Percentiles rank a stretch among this genome's conserved stretches.
These are phyloP conservation scores for Caloboletus firmus DNA, from an alignment of 1,284 basidiomycete genomes.

Conservation along the genomic window DNA sequence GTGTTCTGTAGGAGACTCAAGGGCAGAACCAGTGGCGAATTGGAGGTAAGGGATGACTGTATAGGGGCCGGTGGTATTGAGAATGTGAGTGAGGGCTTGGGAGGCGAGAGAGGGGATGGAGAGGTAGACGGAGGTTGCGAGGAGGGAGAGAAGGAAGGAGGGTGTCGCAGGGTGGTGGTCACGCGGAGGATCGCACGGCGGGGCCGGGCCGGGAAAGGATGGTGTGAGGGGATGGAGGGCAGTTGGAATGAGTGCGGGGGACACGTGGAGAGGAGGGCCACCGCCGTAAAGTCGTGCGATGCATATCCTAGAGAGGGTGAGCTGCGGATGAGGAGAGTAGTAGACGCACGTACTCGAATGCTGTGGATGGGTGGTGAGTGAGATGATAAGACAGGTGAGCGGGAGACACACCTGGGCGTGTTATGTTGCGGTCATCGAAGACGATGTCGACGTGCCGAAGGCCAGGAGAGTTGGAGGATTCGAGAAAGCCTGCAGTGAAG, in stretches of 20 bases:
- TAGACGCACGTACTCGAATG: conserved; percentile 56
- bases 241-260: conserved; percentile 66
- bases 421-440: conserved; percentile 86
- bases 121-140: conserved; percentile 85
- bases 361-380: conserved; percentile 35
- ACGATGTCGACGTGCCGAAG: conserved; percentile 60
- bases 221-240: conserved; percentile 68
- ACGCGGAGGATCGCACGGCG: conserved; percentile 39
- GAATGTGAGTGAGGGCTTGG: conserved; percentile 70
- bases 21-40: conserved; percentile 79
- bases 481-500: conserved; percentile 81
- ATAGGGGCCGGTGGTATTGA: conserved; percentile 76
- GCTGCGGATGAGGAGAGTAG: not conserved
- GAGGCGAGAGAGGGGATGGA: conserved; percentile 78
- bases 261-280: conserved; percentile 72
- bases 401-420: conserved; percentile 63
- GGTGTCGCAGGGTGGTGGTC: conserved; percentile 76
- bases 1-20: conserved; percentile 49
- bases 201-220: conserved; percentile 46
- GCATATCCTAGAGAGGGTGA: conserved; percentile 60
- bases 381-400: not conserved
- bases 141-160: conserved; percentile 79
- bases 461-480: conserved; percentile 43
- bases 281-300: conserved; percentile 83
- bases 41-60: conserved; percentile 79